Percentiles rank a stretch among this genome's conserved stretches.
These are phyloP conservation scores for Saccharum spontaneum DNA, from an alignment of 176 grass and related monocot genomes.

Conservation along the genomic window DNA sequence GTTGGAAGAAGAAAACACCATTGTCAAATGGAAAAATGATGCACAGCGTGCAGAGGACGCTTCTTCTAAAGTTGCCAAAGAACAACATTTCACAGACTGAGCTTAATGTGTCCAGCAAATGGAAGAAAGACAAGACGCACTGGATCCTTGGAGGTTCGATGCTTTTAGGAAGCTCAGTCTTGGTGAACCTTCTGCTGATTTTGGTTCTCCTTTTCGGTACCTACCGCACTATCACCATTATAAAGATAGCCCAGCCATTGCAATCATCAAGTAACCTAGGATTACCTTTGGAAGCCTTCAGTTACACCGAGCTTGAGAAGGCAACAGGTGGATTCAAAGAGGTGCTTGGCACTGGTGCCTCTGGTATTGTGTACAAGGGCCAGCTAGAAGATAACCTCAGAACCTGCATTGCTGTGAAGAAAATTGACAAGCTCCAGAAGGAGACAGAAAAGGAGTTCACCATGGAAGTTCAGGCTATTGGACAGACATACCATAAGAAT, in stretches of 20 bases:
- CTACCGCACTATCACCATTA: neutral
- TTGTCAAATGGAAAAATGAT: slow-evolving; percentile 43
- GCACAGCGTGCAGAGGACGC: neutral
- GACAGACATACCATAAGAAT: slow-evolving; percentile 50
- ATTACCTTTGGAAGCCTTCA: slow-evolving; percentile 26
- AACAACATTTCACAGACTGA: slow-evolving; percentile 10
- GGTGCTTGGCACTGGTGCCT: slow-evolving; percentile 17
- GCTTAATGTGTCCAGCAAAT: neutral
- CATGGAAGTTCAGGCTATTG: slow-evolving; percentile 47
- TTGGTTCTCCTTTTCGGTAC: neutral
- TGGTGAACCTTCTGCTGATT: slow-evolving; percentile 27
- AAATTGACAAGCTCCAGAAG: slow-evolving; percentile 23
- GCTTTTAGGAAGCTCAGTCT: slow-evolving; percentile 37
- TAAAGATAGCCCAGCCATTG: neutral
- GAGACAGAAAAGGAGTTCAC: slow-evolving; percentile 52
- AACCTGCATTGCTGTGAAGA: slow-evolving; percentile 41
- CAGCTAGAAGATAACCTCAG: neutral
- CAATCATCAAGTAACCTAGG: neutral
- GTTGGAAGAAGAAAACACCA: slow-evolving; percentile 61
- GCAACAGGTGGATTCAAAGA: slow-evolving; percentile 37
- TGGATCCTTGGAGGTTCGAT: slow-evolving; percentile 34
- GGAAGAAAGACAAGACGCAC: slow-evolving; percentile 4
- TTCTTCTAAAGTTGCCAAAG: slow-evolving; percentile 42
- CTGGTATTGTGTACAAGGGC: no score
- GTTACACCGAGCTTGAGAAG: slow-evolving; percentile 35